Evolutionary conservation across 495 filamentous ascomycete genomes (phyloP).

Genomic region (Opeltia flavorubescens): DNA sequence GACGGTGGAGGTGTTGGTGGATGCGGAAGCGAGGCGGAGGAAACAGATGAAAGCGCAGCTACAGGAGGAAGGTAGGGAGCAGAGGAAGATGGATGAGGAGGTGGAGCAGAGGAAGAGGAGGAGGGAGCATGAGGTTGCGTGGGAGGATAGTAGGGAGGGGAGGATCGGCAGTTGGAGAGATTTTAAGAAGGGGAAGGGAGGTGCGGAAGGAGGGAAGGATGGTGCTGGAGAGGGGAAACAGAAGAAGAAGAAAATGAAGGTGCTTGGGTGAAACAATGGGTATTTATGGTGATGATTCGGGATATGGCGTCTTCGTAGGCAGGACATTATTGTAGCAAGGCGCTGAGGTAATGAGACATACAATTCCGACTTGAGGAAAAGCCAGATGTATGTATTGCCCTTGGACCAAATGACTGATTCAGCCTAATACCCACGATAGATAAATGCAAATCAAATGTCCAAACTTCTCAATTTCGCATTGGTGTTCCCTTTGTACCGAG

Average conservation of each 20-base stretch:
- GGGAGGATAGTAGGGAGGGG: conserved; percentile 84
- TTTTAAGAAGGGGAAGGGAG: conserved; percentile 27
- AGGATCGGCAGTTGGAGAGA: conserved; percentile 90
- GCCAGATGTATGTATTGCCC: too few relatives aligned
- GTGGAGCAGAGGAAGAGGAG: conserved; percentile 76
- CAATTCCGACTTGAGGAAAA: too few relatives aligned
- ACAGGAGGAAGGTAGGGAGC: conserved; percentile 90
- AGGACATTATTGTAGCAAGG: too few relatives aligned
- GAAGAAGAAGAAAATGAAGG: background rate
- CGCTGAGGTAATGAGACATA: too few relatives aligned
- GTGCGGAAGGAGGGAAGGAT: background rate
- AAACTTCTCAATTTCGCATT: too few relatives aligned
- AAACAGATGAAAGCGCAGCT: conserved; percentile 85
- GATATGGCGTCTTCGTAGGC: too few relatives aligned
- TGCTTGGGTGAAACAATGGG: background rate
- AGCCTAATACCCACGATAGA: too few relatives aligned
- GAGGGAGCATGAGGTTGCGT: conserved; percentile 80
- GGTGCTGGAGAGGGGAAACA: background rate
- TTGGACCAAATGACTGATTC: too few relatives aligned
- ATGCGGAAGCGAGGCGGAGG: conserved; percentile 73
- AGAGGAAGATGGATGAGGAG: conserved; percentile 80
- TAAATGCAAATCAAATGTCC: too few relatives aligned
- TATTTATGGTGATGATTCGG: too few relatives aligned
- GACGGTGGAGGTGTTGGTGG: conserved; percentile 81
- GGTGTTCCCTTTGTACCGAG: too few relatives aligned